Evolutionary conservation across 192 early-diverging fungal genomes (phyloP).

Genomic region (Lunasporangiospora selenospora): DNA sequence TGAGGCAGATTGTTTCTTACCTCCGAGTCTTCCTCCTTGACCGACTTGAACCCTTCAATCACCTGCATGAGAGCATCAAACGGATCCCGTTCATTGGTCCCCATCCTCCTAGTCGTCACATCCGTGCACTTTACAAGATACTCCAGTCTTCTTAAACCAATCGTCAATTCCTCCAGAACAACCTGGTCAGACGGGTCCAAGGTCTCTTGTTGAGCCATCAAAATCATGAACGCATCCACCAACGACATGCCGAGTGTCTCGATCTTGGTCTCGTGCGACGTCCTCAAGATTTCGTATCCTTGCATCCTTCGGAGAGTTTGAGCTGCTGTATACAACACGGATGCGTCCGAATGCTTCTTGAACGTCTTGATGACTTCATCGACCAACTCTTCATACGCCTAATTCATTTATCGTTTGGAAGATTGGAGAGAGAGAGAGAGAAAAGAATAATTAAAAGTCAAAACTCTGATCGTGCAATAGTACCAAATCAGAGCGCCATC

Average conservation of each 20-base stretch:
- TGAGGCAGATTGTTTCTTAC: too few relatives aligned
- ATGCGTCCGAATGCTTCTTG: constrained; percentile 43
- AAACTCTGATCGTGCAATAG: too few relatives aligned
- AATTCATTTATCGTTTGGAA: too few relatives aligned
- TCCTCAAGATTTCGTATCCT: constrained; percentile 37
- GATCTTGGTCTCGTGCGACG: constrained; percentile 48
- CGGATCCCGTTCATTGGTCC: constrained; percentile 7
- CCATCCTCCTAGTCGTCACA: constrained; percentile 13
- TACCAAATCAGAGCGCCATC: too few relatives aligned
- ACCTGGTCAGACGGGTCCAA: constrained; percentile 6
- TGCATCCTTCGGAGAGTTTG: constrained; percentile 47
- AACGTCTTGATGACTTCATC: constrained; percentile 54
- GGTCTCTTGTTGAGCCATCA: not conserved
- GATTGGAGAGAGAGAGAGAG: too few relatives aligned
- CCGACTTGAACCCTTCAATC: constrained; percentile 13
- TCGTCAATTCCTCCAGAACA: constrained; percentile 10
- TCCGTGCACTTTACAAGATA: constrained; percentile 43
- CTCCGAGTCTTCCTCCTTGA: constrained; percentile 16
- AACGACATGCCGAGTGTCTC: constrained; percentile 22
- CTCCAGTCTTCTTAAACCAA: constrained; percentile 24
- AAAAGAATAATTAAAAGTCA: not conserved
- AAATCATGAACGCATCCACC: constrained; percentile 24
- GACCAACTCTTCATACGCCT: constrained; percentile 56
- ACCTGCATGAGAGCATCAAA: constrained; percentile 26
- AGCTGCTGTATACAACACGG: constrained; percentile 51